Base-by-base conservation (phyloP, 805 yeast genomes). In the Torulaspora franciscae region DNA sequence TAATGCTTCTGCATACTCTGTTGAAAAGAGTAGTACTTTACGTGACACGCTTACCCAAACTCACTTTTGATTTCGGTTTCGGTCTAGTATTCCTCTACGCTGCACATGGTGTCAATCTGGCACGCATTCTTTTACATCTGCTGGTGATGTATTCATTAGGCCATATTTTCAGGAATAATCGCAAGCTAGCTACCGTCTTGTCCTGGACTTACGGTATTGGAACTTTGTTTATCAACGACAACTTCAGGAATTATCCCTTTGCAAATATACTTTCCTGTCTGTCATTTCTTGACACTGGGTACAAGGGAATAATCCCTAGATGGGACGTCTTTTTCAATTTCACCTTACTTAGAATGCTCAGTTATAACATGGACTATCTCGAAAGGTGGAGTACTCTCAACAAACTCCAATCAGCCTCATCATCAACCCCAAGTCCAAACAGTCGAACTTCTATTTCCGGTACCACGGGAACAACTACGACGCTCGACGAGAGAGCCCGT, bases 271-370 rank as follows among this genome's bases (percentile, higher is more conserved):
- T 60, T 42, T 58, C 72, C 0, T 48, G 55, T 1, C 62, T 85
- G n/a, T 61, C 70, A 0, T 66, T 75, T 29, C 63, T 85, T 54
- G 95, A 88, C 57, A 55, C 67, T 23, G 74, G 76, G 0, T 83
- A 76, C 54, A 74, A 75, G 38, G 97, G 98, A 0, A 74, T 90
- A 10, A 81, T 93, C 49, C 73, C 80, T 13, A 75, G 98, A 56
- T 93, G 99, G 99, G 97, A 93, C 61, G 97, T 93, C 3, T 87
- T 85, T 56, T 93, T 81, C 73, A 93, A 93, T 66, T 89, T 95
- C 66, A 83, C 95, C 1, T 68, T 91, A 48, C 72, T 93, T 43
- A 75, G 97, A 57, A 79, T 89, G 75, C 67, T 93, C 37, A 86
- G 96, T 47, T 93, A 75, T 64, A 85, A 86, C 51, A 61, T 86